Evolutionary conservation across 768 basidiomycete genomes (phyloP).

Genomic region (Rhizopogon vulgaris): DNA sequence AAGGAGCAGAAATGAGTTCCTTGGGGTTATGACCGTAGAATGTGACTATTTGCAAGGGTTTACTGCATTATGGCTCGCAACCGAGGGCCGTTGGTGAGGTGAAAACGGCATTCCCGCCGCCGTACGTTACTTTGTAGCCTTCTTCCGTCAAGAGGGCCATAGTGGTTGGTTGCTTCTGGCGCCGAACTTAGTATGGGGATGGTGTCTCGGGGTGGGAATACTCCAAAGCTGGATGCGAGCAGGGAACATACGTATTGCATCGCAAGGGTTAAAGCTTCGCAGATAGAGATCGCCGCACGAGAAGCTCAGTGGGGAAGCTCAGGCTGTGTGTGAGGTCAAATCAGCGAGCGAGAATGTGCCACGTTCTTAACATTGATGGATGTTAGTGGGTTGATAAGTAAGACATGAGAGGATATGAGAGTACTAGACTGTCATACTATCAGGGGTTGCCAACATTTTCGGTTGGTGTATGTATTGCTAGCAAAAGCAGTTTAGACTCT

Average conservation of each 20-base stretch:
- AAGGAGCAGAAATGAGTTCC: background rate
- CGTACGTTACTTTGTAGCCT: background rate
- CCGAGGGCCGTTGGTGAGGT: background rate
- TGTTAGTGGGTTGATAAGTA: too few species aligned
- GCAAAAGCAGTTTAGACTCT: background rate
- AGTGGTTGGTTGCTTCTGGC: background rate
- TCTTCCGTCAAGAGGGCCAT: background rate
- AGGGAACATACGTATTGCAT: background rate
- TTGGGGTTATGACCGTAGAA: background rate
- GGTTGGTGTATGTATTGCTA: background rate
- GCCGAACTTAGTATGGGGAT: background rate
- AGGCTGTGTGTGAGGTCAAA: too few species aligned
- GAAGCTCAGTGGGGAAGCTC: background rate
- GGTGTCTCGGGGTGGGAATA: background rate
- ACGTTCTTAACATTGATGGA: too few species aligned
- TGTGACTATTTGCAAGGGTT: background rate
- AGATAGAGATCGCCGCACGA: conserved; percentile 1
- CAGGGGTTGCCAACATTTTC: background rate
- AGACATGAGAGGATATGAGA: too few species aligned
- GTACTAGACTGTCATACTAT: too few species aligned
- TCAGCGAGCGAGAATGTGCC: too few species aligned
- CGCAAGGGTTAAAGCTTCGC: conserved; percentile 3
- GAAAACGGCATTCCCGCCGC: background rate
- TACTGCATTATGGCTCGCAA: background rate
- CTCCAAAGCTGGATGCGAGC: background rate